Conservation (phyloP, 2,329 filamentous ascomycete genomes). For the Fusarium kyushuense region DNA sequence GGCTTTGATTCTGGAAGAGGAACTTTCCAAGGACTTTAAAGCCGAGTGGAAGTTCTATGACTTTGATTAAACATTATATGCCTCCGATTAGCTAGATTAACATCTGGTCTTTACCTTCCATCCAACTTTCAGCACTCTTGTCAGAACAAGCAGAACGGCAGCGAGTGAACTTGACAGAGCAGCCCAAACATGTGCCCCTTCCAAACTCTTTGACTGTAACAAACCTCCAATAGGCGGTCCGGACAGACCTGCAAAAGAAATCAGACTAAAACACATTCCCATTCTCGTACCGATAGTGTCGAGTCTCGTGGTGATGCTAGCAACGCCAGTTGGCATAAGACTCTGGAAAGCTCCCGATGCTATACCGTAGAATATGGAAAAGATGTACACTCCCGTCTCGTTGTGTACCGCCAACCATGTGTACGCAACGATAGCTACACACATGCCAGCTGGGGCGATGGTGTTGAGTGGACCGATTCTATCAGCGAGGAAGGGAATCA, state of each 20-base stretch:
- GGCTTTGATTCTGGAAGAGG: slow-evolving; percentile 14
- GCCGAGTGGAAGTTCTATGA: slow-evolving; percentile 37
- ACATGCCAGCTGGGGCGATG: slow-evolving; percentile 47
- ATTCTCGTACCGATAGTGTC: slow-evolving; percentile 56
- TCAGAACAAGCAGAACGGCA: slow-evolving; percentile 32
- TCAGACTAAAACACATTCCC: slow-evolving; percentile 57
- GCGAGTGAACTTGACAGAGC: slow-evolving; percentile 48
- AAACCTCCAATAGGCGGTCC: slow-evolving; percentile 56
- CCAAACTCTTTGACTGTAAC: slow-evolving; percentile 42
- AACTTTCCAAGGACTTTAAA: slow-evolving; percentile 30
- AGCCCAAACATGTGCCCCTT: slow-evolving; percentile 52
- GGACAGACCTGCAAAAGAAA: slow-evolving; percentile 54
- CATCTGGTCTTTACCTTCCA: slow-evolving; percentile 38
- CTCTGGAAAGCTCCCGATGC: slow-evolving; percentile 55
- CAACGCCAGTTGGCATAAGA: slow-evolving; percentile 55
- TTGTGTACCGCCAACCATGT: slow-evolving; percentile 55
- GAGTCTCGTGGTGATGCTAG: slow-evolving; percentile 55
- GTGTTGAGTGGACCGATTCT: slow-evolving; percentile 54
- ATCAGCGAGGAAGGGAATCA: slow-evolving; percentile 54
- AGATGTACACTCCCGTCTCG: slow-evolving; percentile 53
- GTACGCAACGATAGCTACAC: slow-evolving; percentile 51
- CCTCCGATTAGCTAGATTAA: slow-evolving; percentile 2
- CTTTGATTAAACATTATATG: slow-evolving; percentile 22
- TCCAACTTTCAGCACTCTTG: slow-evolving; percentile 37
- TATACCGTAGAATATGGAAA: slow-evolving; percentile 50